phyloP scores from a whole-genome alignment of 2,329 filamentous ascomycete genomes.

The Trichoderma sp. region DNA sequence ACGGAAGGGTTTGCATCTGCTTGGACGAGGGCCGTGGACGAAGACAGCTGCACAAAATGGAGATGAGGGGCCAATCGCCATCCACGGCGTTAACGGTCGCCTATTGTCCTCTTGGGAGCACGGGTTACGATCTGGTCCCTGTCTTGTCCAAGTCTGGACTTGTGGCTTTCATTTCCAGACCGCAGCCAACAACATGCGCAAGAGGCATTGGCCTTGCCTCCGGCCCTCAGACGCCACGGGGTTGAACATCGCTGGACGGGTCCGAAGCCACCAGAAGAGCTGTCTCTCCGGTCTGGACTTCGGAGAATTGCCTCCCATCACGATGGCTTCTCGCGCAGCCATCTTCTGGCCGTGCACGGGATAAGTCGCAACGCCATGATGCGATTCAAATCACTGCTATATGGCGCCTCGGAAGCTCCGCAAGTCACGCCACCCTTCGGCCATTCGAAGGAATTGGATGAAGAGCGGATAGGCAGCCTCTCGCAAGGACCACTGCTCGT shows the following conservation, averaged over 20 bases:
- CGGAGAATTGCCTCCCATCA: neutral
- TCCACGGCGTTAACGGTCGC: neutral
- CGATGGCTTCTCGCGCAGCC: neutral
- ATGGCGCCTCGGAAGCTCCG: slow-evolving; percentile 5
- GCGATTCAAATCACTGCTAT: neutral
- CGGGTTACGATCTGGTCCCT: slow-evolving; percentile 1
- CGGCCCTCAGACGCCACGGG: neutral
- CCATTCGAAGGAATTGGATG: neutral
- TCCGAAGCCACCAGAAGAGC: neutral
- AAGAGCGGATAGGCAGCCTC: neutral
- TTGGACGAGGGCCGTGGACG: neutral
- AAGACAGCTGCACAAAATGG: neutral
- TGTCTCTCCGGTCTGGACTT: neutral
- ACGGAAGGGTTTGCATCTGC: slow-evolving; percentile 13
- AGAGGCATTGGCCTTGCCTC: slow-evolving; percentile 1
- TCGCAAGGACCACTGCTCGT: neutral
- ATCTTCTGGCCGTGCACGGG: slow-evolving; percentile 4
- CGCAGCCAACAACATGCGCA: slow-evolving; percentile 17
- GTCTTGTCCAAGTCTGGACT: neutral
- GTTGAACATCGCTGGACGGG: neutral
- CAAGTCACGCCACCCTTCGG: slow-evolving; percentile 22
- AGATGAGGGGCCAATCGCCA: neutral
- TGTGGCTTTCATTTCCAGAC: slow-evolving; percentile 5
- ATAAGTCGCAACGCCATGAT: neutral
- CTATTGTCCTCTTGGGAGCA: slow-evolving; percentile 5